Evolutionary conservation across 1,284 basidiomycete genomes (phyloP), one percentile per base, ranked within the genome.

Genomic region (Coriolopsis trogii): DNA sequence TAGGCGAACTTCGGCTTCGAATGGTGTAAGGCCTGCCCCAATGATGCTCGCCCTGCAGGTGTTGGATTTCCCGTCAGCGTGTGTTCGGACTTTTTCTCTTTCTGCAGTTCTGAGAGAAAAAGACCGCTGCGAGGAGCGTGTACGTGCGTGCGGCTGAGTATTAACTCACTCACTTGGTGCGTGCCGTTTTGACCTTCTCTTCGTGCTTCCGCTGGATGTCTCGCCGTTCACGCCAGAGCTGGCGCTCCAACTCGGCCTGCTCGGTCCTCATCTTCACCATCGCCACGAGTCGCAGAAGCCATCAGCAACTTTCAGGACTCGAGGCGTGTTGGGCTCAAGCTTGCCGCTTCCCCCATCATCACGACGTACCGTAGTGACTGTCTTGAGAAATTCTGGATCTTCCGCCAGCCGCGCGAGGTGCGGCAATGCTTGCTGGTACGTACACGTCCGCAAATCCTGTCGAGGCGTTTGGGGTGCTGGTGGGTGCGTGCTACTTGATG

Each of bases 401-500:
- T 79, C 75, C 30, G 78, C 73, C 6, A 89, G 73, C 49, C 71
- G 71, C 6, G 81, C 80, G 29, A 85, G 62, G 55, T 71, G 70
- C 2, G 84, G 80, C 18, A 90, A 70, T 1, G 87, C 76, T 58
- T 89, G 82, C 60, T 84, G 84, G 64, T 87, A 89, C 23, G 82
- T 77, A 51, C 77, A 69, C 25, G 68, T 67, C 49, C 74, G 77
- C 51, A 78, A 55, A 62, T 86, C 78, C 44, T 69, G 57, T 41
- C 49, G 47, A 24, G 46, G 55, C 41, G 56, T 56, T 40, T 61
- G 52, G 49, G 51, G 51, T 52, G 36, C 38, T 26, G 31, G 45
- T 31, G 24, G 50, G n/a, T 26, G 39, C 33, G 44, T 43, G 51
- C 26, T 38, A 18, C 18, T 39, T 10, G 43, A 37, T 33, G 25